A percentile compares a stretch with the other conserved stretches of the same genome.
phyloP scores from a whole-genome alignment of 768 basidiomycete species.

The Coprinopsis sp. region DNA sequence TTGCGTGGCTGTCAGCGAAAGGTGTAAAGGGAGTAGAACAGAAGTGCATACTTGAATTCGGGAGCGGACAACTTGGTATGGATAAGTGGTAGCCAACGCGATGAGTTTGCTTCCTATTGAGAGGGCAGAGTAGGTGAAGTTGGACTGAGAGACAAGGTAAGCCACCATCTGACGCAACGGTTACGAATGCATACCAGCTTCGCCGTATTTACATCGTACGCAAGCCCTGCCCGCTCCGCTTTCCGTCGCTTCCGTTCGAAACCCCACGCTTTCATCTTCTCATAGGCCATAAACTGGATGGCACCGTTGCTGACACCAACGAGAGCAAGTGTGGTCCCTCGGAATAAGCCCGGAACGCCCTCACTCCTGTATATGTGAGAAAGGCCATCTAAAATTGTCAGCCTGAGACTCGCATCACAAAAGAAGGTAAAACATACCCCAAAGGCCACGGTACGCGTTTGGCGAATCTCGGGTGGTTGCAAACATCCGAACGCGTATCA shows the following conservation, averaged over 20 bases:
- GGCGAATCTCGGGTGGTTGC: conserved; percentile 67
- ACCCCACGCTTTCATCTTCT: conserved; percentile 90
- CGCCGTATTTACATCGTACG: conserved; percentile 70
- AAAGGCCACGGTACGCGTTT: conserved; percentile 72
- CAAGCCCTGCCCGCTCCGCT: conserved; percentile 53
- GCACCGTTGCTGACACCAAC: conserved; percentile 94
- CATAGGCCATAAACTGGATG: conserved; percentile 93
- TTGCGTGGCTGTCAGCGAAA: conserved; percentile 20
- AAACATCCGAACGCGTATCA: conserved; percentile 96
- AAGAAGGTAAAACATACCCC: conserved; percentile 46
- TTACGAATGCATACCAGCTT: conserved; percentile 63
- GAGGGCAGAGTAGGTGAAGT: conserved; percentile 86
- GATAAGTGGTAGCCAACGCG: conserved; percentile 84
- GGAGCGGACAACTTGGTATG: conserved; percentile 95
- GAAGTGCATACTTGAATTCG: conserved; percentile 78
- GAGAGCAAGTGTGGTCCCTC: conserved; percentile 82
- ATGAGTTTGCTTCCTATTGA: conserved; percentile 86
- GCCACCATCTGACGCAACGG: neutral
- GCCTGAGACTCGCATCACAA: neutral
- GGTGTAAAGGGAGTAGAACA: neutral
- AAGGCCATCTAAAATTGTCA: conserved; percentile 49
- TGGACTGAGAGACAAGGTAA: conserved; percentile 55
- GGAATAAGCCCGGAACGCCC: conserved; percentile 76
- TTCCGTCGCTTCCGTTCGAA: conserved; percentile 71
- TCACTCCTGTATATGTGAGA: conserved; percentile 65